Conservation (phyloP, 106 monocot species). For the Iris macrosiphon region DNA sequence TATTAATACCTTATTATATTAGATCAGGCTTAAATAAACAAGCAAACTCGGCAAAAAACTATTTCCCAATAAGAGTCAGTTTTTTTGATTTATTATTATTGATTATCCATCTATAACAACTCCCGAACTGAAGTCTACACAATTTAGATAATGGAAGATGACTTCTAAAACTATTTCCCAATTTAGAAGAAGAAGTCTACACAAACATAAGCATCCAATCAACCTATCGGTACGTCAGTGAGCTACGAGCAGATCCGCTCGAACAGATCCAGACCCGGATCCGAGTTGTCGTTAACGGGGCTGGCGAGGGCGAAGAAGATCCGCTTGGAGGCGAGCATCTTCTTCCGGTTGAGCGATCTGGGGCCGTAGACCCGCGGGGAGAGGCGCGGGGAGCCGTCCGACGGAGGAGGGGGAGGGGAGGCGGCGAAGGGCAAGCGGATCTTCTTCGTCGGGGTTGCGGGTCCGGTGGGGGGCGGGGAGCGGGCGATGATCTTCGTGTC, state of each 20-base stretch:
- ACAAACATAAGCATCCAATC: too few species aligned
- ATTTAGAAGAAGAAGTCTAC: neutral
- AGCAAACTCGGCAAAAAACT: too few species aligned
- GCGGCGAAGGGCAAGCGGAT: neutral
- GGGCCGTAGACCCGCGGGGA: neutral
- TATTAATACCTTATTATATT: too few species aligned
- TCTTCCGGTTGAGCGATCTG: slow-evolving; percentile 1
- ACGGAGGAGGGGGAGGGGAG: neutral
- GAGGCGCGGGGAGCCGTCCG: neutral
- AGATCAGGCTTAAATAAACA: too few species aligned
- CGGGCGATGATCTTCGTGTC: slow-evolving; percentile 6
- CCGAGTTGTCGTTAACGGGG: neutral
- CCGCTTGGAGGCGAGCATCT: slow-evolving; percentile 1
- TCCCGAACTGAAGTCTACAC: neutral
- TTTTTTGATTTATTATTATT: neutral
- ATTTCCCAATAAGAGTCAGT: too few species aligned
- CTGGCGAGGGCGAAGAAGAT: neutral
- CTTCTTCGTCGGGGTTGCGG: neutral
- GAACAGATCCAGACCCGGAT: neutral
- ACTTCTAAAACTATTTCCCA: too few species aligned
- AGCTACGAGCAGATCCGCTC: slow-evolving; percentile 3
- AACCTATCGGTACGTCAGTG: too few species aligned
- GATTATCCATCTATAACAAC: neutral
- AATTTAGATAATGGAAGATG: too few species aligned
- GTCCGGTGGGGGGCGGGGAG: neutral